Conservation (phyloP, 2,329 filamentous ascomycete species). For the Elsinoe arachidis region DNA sequence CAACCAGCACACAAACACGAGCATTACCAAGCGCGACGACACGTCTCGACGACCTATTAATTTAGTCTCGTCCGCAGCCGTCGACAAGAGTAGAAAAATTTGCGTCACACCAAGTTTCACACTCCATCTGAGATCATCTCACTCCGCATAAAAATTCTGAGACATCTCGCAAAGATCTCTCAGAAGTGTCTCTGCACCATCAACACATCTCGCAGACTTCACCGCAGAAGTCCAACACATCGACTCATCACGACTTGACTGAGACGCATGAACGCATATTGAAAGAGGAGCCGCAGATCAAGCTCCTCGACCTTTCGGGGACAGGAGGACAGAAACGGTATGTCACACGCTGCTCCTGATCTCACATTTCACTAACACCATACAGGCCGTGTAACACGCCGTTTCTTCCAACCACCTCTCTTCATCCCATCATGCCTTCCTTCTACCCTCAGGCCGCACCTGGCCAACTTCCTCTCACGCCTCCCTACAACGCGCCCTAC, state of each 20-base stretch:
- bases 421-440: conserved; percentile 40
- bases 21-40: neutral
- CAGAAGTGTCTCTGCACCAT: neutral
- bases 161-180: neutral
- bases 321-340: conserved; percentile 17
- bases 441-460: conserved; percentile 40
- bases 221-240: neutral
- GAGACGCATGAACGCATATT: conserved; percentile 16
- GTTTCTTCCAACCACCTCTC: conserved; percentile 33
- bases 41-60: conserved; percentile 26
- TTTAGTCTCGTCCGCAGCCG: conserved; percentile 23
- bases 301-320: conserved; percentile 16
- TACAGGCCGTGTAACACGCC: conserved; percentile 29
- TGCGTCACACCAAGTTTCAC: conserved; percentile 7
- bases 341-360: neutral
- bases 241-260: neutral
- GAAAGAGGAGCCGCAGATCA: conserved; percentile 14
- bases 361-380: neutral
- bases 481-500: conserved; percentile 40
- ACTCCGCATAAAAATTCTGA: neutral
- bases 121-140: conserved; percentile 9
- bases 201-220: neutral
- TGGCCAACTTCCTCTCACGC: conserved; percentile 38
- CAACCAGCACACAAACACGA: neutral
- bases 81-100: conserved; percentile 1